These are phyloP conservation scores for Trametes versicolor DNA, from an alignment of 1,284 basidiomycete genomes.

Conservation along the genomic window DNA sequence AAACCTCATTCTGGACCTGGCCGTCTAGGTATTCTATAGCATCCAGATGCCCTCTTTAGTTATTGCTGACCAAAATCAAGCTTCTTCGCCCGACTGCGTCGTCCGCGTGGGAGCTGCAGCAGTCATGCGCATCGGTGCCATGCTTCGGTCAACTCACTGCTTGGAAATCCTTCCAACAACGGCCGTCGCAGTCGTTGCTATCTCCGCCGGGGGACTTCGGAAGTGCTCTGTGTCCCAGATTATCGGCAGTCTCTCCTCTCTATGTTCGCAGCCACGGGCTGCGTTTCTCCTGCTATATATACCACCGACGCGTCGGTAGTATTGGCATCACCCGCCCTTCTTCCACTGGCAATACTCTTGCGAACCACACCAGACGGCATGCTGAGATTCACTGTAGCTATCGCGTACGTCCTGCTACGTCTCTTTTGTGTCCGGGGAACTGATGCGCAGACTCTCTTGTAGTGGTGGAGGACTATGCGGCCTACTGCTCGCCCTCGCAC, in stretches of 20 bases:
- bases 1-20: too few species aligned
- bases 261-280: background rate
- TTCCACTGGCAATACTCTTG: too few species aligned
- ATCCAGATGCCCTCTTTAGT: background rate
- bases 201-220: background rate
- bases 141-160: background rate
- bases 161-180: background rate
- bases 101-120: background rate
- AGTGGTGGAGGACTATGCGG: slow-evolving; percentile 54
- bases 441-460: background rate
- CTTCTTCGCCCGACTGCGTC: background rate
- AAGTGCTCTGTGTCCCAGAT: background rate
- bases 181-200: background rate
- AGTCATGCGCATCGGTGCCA: background rate
- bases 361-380: background rate
- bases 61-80: background rate
- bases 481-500: slow-evolving; percentile 47
- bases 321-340: too few species aligned
- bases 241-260: too few species aligned
- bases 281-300: background rate
- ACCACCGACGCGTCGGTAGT: background rate
- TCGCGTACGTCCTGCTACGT: slow-evolving; percentile 17
- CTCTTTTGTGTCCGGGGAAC: background rate
- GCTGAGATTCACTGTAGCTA: slow-evolving; percentile 23
- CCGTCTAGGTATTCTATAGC: background rate